Percentiles rank a stretch among this genome's conserved stretches.
Conservation (phyloP, 805 yeast species). For the Debaryomyces hansenii region DNA sequence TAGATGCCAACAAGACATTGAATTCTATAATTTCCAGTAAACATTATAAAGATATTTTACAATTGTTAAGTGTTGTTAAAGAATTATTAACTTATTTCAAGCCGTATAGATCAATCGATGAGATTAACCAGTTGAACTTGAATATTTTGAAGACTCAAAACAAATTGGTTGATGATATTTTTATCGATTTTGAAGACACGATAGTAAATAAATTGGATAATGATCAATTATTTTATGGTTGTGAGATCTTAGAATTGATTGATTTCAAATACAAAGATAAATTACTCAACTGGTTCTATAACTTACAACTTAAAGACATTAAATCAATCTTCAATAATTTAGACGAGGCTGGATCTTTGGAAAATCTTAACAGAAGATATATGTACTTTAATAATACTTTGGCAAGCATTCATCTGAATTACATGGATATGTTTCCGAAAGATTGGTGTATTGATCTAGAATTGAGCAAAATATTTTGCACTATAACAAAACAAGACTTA, state of each 20-base stretch:
- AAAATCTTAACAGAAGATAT: constrained; percentile 78
- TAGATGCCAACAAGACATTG: constrained; percentile 69
- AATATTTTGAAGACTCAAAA: constrained; percentile 59
- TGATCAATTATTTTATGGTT: constrained; percentile 56
- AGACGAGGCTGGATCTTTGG: constrained; percentile 95
- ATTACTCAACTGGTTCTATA: constrained; percentile 72
- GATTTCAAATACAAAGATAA: constrained; percentile 57
- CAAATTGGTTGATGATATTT: constrained; percentile 65
- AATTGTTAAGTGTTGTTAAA: constrained; percentile 65
- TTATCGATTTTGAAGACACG: constrained; percentile 64
- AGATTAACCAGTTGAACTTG: constrained; percentile 65
- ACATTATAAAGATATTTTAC: constrained; percentile 56
- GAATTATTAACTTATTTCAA: constrained; percentile 74
- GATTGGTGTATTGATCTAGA: constrained; percentile 70
- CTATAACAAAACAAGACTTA: constrained; percentile 67
- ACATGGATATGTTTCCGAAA: constrained; percentile 58
- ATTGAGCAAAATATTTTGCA: constrained; percentile 63
- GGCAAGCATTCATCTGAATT: constrained; percentile 54
- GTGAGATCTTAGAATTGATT: constrained; percentile 67
- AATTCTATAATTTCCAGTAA: constrained; percentile 45
- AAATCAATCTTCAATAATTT: constrained; percentile 68
- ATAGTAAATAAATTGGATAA: constrained; percentile 29
- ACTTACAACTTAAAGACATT: constrained; percentile 69
- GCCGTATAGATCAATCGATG: constrained; percentile 80
- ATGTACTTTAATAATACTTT: constrained; percentile 76